These are phyloP conservation scores for Linum lewisii DNA, from an alignment of 345 rosid species.

Conservation along the genomic window DNA sequence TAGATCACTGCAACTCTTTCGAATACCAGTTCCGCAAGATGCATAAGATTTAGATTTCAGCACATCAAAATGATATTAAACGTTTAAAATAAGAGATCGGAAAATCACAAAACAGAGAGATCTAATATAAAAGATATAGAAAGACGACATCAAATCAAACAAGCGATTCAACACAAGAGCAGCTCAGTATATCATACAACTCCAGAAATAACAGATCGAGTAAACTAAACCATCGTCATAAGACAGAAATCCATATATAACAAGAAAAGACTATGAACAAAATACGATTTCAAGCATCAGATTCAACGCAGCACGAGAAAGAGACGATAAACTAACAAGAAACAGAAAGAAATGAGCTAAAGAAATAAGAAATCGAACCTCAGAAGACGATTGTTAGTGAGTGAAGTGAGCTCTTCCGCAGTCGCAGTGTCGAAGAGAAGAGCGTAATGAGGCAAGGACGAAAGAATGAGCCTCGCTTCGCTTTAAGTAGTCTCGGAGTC, in stretches of 20 bases:
- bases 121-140: background rate
- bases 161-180: background rate
- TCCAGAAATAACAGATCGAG: background rate
- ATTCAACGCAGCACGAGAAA: background rate
- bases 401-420: slow-evolving; percentile 8
- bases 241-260: background rate
- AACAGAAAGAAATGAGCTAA: background rate
- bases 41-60: background rate
- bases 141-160: background rate
- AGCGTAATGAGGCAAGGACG: slow-evolving; percentile 7
- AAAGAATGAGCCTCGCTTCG: background rate
- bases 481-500: background rate
- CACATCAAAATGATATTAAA: background rate
- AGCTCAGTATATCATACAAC: background rate
- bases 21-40: background rate
- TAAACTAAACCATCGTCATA: background rate
- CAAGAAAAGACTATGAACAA: background rate
- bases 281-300: background rate
- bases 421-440: background rate
- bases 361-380: slow-evolving; percentile 7
- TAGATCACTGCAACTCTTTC: background rate
- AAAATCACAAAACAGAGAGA: background rate
- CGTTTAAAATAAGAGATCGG: background rate
- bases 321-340: background rate
- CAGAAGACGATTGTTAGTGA: background rate